phyloP scores from a whole-genome alignment of 345 rosid species.

The Eutrema yunnanense region DNA sequence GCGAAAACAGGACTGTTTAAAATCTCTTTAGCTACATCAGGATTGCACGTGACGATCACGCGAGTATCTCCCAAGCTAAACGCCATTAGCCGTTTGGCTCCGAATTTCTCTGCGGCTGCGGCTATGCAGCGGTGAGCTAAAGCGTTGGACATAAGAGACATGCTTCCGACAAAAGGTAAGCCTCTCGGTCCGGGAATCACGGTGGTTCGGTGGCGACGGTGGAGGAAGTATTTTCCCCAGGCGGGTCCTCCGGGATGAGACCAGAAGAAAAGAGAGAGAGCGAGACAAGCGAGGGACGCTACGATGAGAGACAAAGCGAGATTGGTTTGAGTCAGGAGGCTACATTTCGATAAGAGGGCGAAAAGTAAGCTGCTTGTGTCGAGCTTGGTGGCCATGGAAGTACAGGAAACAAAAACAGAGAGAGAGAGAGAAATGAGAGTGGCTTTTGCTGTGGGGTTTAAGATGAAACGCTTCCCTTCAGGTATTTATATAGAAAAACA shows the following conservation, averaged over 20 bases:
- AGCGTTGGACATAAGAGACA: conserved; percentile 50
- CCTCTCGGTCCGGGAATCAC: conserved; percentile 74
- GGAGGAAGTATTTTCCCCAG: conserved; percentile 53
- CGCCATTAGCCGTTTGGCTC: conserved; percentile 63
- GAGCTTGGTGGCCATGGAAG: conserved; percentile 41
- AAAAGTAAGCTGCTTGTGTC: conserved; percentile 41
- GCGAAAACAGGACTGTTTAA: conserved; percentile 59
- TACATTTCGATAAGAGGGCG: conserved; percentile 56
- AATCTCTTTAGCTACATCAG: conserved; percentile 63
- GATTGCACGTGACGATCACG: conserved; percentile 56
- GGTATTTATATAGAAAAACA: conserved; percentile 20
- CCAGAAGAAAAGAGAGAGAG: conserved; percentile 46
- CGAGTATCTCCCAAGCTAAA: conserved; percentile 68
- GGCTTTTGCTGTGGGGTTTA: conserved; percentile 23
- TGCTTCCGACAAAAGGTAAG: conserved; percentile 59
- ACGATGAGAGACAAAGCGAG: conserved; percentile 41
- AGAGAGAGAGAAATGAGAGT: conserved; percentile 8
- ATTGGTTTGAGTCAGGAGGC: conserved; percentile 33
- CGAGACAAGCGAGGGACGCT: conserved; percentile 32
- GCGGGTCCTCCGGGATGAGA: conserved; percentile 73
- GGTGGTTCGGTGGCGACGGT: conserved; percentile 15
- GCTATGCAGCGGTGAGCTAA: conserved; percentile 61
- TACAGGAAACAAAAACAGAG: neutral
- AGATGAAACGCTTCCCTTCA: conserved; percentile 11
- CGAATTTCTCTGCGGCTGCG: conserved; percentile 39